A percentile compares a stretch with the other conserved stretches of the same genome.
phyloP scores from a whole-genome alignment of 2,329 filamentous ascomycete species.

The Fusarium austroafricanum region DNA sequence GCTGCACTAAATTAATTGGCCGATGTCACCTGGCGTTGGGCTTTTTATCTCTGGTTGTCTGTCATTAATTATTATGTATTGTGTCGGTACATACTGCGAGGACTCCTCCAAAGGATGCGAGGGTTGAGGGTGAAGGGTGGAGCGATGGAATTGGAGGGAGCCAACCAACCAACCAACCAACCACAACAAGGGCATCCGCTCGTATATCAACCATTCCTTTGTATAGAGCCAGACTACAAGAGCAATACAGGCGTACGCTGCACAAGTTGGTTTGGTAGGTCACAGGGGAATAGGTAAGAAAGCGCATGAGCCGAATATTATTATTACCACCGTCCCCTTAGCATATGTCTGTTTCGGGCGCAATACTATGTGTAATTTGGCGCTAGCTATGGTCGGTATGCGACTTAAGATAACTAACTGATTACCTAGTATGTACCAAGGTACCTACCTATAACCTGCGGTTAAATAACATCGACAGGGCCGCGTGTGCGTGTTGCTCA shows the following conservation, averaged over 20 bases:
- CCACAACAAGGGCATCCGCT: constrained; percentile 6
- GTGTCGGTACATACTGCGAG: not conserved
- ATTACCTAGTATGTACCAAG: constrained; percentile 7
- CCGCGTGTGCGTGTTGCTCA: constrained; percentile 24
- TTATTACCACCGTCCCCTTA: constrained; percentile 25
- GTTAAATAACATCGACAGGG: constrained; percentile 30
- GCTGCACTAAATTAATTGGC: not conserved
- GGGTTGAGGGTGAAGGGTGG: not conserved
- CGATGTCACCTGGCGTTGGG: constrained; percentile 3
- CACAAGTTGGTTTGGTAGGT: not conserved
- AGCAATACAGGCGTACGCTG: not conserved
- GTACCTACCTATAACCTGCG: constrained; percentile 1
- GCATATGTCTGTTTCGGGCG: constrained; percentile 30
- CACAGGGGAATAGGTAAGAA: constrained; percentile 11
- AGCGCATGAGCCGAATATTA: constrained; percentile 11
- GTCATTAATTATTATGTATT: no score
- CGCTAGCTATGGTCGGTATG: not conserved
- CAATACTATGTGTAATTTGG: constrained; percentile 29
- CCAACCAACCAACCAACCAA: constrained; percentile 10
- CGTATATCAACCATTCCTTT: constrained; percentile 16
- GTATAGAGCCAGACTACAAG: not conserved
- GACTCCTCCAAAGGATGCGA: not conserved
- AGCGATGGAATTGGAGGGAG: not conserved
- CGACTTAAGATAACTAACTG: constrained; percentile 23
- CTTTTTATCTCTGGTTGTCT: not conserved